A percentile compares a stretch with the other conserved stretches of the same genome.
phyloP scores from a whole-genome alignment of 768 basidiomycete species.

The Tubosaeta sp. region DNA sequence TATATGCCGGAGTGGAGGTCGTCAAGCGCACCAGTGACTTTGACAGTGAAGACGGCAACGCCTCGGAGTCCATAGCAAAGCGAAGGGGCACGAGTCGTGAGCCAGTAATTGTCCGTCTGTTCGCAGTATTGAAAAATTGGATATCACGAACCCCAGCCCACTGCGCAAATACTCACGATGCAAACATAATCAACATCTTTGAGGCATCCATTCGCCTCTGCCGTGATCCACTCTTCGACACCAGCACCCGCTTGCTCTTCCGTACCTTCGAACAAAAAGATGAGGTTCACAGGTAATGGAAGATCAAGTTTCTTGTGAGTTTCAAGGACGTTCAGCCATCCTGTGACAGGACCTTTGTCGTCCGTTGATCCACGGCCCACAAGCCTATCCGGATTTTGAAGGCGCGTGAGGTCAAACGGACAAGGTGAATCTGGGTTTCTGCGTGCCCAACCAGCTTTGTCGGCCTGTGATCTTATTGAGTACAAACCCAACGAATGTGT shows the following conservation, averaged over 20 bases:
- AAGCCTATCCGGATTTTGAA: conserved; percentile 36
- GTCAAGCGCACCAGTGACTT: conserved; percentile 70
- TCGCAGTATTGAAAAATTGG: conserved; percentile 4
- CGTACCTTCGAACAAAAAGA: conserved; percentile 91
- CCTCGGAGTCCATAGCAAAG: conserved; percentile 85
- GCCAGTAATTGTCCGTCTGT: conserved; percentile 89
- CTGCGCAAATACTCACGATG: conserved; percentile 49
- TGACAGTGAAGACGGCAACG: conserved; percentile 74
- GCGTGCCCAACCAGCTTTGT: background rate
- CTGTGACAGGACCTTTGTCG: conserved; percentile 87
- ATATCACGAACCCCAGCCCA: conserved; percentile 19
- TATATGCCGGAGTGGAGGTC: conserved; percentile 89
- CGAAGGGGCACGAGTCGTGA: conserved; percentile 67
- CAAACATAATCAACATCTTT: conserved; percentile 82
- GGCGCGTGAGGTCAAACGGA: background rate
- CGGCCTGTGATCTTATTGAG: background rate
- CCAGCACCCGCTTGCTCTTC: conserved; percentile 87
- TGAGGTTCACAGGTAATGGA: conserved; percentile 81
- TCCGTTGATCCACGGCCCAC: conserved; percentile 83
- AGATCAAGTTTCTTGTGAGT: conserved; percentile 53
- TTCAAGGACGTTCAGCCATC: conserved; percentile 87
- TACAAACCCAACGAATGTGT: background rate
- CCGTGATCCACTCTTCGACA: conserved; percentile 74
- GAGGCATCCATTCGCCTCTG: conserved; percentile 55
- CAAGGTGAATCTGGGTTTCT: background rate